A percentile compares a stretch with the other conserved stretches of the same genome.
Conservation (phyloP, 2,329 filamentous ascomycete genomes). For the Penicillium sp. region DNA sequence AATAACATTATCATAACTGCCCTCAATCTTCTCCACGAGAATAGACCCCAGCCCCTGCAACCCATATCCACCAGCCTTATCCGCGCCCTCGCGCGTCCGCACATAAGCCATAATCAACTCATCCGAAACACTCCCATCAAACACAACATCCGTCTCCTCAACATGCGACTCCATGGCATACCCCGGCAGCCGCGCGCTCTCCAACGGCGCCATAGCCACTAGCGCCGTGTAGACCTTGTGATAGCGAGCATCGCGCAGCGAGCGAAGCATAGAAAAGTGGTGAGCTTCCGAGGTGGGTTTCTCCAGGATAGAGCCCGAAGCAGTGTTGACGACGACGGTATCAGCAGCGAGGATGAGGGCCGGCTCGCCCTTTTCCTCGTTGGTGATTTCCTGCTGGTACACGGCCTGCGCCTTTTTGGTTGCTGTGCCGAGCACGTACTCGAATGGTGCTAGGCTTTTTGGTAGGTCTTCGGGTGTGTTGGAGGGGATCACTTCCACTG, state of each 20-base stretch:
- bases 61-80: constrained; percentile 95
- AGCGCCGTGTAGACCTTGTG: constrained; percentile 87
- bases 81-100: constrained; percentile 77
- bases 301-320: constrained; percentile 73
- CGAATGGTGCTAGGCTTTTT: constrained; percentile 72
- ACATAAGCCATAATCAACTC: constrained; percentile 69
- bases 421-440: constrained; percentile 87
- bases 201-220: constrained; percentile 73
- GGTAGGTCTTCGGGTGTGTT: constrained; percentile 78
- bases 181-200: constrained; percentile 74
- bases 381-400: constrained; percentile 55
- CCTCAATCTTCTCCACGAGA: constrained; percentile 82
- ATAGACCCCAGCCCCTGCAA: constrained; percentile 84
- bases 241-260: constrained; percentile 66
- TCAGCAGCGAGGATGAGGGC: constrained; percentile 84
- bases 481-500: constrained; percentile 77
- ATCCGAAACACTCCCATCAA: constrained; percentile 69
- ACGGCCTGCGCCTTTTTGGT: constrained; percentile 76
- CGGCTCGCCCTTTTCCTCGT: constrained; percentile 60
- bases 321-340: constrained; percentile 72
- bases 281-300: constrained; percentile 79
- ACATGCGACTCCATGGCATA: constrained; percentile 76
- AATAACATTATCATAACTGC: constrained; percentile 88
- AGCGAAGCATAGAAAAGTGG: constrained; percentile 77
- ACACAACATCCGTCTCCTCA: constrained; percentile 88